Percentiles rank a stretch among this genome's conserved stretches.
phyloP scores from a whole-genome alignment of 1,139 yeast species.

The Scheffersomyces stambukii region DNA sequence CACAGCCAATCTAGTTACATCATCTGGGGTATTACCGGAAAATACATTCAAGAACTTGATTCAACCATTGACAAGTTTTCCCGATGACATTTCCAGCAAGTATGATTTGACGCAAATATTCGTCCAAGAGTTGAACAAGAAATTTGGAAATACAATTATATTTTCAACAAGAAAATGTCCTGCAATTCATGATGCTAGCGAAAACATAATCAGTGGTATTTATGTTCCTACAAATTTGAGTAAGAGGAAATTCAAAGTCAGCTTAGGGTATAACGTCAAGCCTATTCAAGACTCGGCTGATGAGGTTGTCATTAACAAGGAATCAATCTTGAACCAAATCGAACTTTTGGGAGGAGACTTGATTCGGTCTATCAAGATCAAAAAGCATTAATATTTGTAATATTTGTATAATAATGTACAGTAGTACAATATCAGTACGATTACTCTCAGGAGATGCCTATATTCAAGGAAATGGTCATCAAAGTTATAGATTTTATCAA shows the following conservation, averaged over 20 bases:
- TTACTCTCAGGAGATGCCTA: too few relatives aligned
- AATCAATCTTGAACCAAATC: constrained; percentile 72
- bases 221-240: constrained; percentile 63
- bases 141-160: constrained; percentile 52
- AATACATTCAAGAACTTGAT: constrained; percentile 63
- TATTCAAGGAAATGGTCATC: too few relatives aligned
- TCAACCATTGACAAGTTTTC: constrained; percentile 35
- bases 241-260: constrained; percentile 70
- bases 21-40: constrained; percentile 55
- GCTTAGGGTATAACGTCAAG: constrained; percentile 68
- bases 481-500: too few relatives aligned
- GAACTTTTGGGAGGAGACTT: constrained; percentile 72
- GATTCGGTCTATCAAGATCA: constrained; percentile 27
- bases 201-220: constrained; percentile 70
- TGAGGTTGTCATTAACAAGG: constrained; percentile 66
- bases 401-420: too few relatives aligned
- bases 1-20: constrained; percentile 36
- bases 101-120: constrained; percentile 56
- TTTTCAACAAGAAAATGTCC: constrained; percentile 58
- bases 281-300: constrained; percentile 50
- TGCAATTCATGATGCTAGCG: constrained; percentile 46
- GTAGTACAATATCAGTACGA: too few relatives aligned
- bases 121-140: constrained; percentile 52
- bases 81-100: constrained; percentile 40
- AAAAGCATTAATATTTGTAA: too few relatives aligned